Conservation (phyloP, 1,139 yeast species). For the Yamadazyma triangularis region DNA sequence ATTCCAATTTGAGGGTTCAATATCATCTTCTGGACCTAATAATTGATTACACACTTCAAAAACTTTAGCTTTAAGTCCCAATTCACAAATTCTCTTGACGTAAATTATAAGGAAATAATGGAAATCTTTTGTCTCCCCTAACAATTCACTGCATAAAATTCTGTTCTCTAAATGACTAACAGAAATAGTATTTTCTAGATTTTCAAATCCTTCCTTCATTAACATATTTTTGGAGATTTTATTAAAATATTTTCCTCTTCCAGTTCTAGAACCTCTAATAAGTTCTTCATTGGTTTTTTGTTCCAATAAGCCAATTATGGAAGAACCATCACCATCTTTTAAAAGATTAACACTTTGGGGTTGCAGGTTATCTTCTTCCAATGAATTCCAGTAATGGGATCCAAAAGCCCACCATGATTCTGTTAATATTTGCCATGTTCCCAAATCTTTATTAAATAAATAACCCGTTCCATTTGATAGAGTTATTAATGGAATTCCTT, state of each 20-base stretch:
- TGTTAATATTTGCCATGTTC: constrained; percentile 76
- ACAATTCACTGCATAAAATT: constrained; percentile 62
- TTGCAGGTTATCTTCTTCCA: constrained; percentile 24
- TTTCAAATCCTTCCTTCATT: constrained; percentile 94
- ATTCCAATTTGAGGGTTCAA: constrained; percentile 35
- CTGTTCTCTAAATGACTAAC: constrained; percentile 87
- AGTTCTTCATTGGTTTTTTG: constrained; percentile 88
- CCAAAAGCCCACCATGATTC: constrained; percentile 99
- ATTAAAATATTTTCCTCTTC: constrained; percentile 80
- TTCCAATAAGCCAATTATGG: constrained; percentile 71
- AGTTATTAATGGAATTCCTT: constrained; percentile 77
- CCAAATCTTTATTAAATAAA: constrained; percentile 67
- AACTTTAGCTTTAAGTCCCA: constrained; percentile 65
- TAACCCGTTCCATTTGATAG: constrained; percentile 87
- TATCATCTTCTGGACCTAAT: constrained; percentile 45
- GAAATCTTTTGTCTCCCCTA: constrained; percentile 66
- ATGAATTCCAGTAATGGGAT: constrained; percentile 91
- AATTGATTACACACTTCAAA: constrained; percentile 70
- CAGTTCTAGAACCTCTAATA: constrained; percentile 53
- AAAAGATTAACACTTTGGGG: constrained; percentile 17
- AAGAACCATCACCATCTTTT: constrained; percentile 23
- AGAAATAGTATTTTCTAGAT: constrained; percentile 81
- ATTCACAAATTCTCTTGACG: constrained; percentile 72
- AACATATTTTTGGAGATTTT: constrained; percentile 86
- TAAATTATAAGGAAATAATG: constrained; percentile 60